phyloP scores from a whole-genome alignment of 2,329 filamentous ascomycete genomes.

The Dothistroma septosporum region DNA sequence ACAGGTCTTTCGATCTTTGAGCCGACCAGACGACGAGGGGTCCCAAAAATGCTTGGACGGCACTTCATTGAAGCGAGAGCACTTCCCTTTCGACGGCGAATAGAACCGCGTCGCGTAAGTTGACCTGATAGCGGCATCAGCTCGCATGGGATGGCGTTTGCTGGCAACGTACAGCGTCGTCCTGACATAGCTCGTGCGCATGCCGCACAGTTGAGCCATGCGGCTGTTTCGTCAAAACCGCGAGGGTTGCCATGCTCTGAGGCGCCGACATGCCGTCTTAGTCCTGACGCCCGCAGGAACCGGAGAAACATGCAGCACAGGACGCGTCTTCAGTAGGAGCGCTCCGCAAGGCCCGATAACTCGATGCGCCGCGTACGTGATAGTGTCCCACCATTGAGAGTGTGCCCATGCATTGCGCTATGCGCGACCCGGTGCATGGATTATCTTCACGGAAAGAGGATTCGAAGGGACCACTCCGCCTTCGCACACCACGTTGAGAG shows the following conservation, averaged over 20 bases:
- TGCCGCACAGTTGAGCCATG: slow-evolving; percentile 2
- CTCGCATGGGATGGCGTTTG: slow-evolving; percentile 1
- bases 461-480: neutral
- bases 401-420: neutral
- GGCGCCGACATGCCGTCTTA: slow-evolving; percentile 9
- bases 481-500: neutral
- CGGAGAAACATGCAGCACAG: slow-evolving; percentile 13
- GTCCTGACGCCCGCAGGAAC: slow-evolving; percentile 10
- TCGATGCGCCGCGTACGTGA: neutral
- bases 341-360: neutral
- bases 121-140: neutral
- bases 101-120: neutral
- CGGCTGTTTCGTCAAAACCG: neutral
- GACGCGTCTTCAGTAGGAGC: neutral
- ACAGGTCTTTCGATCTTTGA: slow-evolving; percentile 4
- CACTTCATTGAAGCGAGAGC: neutral
- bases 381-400: slow-evolving; percentile 1
- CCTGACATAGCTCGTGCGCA: slow-evolving; percentile 5
- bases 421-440: slow-evolving; percentile 1
- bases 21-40: slow-evolving; percentile 1
- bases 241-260: slow-evolving; percentile 13
- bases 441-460: neutral
- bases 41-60: slow-evolving; percentile 1
- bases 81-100: neutral
- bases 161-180: neutral